These are phyloP conservation scores for Multifurca ochricompacta DNA, from an alignment of 768 basidiomycete species.

Conservation along the genomic window DNA sequence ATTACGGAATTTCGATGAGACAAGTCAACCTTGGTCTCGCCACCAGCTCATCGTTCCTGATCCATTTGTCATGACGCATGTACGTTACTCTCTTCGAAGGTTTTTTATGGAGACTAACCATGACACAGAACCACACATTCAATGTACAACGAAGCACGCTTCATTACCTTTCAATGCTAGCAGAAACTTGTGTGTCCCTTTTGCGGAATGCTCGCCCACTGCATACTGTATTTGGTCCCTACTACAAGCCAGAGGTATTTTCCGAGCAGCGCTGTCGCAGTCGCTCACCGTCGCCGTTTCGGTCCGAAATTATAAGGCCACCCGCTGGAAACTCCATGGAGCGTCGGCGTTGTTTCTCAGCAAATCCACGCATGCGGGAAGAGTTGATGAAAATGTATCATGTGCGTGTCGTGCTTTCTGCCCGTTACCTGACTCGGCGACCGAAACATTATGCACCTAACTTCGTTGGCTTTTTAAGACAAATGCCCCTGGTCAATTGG, in stretches of 20 bases:
- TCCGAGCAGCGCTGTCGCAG: constrained; percentile 2
- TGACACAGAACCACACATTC: constrained; percentile 18
- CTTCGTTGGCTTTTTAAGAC: background rate
- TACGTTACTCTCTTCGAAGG: background rate
- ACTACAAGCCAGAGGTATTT: constrained; percentile 5
- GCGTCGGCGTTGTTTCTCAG: background rate
- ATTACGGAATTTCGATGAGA: constrained; percentile 3
- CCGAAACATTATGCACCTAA: background rate
- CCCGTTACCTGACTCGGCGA: no score
- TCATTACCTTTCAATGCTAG: constrained; percentile 11
- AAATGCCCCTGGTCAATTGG: background rate
- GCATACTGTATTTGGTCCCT: constrained; percentile 14
- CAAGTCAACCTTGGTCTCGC: constrained; percentile 9
- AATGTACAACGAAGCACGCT: constrained; percentile 14
- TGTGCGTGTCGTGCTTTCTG: background rate
- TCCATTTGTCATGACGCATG: constrained; percentile 17
- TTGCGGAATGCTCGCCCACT: constrained; percentile 4
- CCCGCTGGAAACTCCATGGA: background rate
- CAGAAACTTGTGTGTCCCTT: constrained; percentile 10
- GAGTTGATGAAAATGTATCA: constrained; percentile 8
- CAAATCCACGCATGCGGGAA: background rate
- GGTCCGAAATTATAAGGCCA: background rate
- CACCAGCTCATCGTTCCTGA: constrained; percentile 21
- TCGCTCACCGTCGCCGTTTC: background rate
- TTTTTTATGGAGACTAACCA: background rate